These are phyloP conservation scores for Malassezia furfur DNA, from an alignment of 1,284 basidiomycete genomes.

Conservation along the genomic window DNA sequence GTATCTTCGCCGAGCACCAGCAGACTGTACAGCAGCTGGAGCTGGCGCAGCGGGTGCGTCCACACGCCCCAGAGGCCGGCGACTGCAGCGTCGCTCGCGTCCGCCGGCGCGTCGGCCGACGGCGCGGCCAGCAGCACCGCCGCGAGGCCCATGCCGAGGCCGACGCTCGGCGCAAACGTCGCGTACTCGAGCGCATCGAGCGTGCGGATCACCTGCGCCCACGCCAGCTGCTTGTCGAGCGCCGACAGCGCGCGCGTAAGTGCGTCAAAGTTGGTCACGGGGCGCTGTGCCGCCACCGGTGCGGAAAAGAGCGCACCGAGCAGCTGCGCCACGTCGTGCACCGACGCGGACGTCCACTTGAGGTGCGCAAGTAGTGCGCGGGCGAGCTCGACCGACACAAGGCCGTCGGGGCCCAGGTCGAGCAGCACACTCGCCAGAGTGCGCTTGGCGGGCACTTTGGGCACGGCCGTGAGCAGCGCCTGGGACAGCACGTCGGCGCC, in stretches of 20 bases:
- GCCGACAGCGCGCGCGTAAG: slow-evolving; percentile 20
- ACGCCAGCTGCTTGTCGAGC: slow-evolving; percentile 22
- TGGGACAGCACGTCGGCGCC: slow-evolving; percentile 3
- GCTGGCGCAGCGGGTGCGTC: slow-evolving; percentile 74
- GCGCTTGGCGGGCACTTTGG: background rate
- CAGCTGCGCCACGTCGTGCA: slow-evolving; percentile 32
- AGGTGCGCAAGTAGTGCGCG: slow-evolving; percentile 31
- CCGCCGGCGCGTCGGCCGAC: background rate
- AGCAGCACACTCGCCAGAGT: slow-evolving; percentile 19
- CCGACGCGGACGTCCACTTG: slow-evolving; percentile 23
- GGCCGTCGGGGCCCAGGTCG: slow-evolving; percentile 30
- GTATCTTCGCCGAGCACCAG: slow-evolving; percentile 66
- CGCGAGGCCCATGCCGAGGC: slow-evolving; percentile 25
- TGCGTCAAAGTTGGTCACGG: slow-evolving; percentile 24
- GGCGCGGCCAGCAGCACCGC: slow-evolving; percentile 46
- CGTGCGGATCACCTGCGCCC: slow-evolving; percentile 48
- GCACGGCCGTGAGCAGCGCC: background rate
- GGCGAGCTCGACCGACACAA: slow-evolving; percentile 25
- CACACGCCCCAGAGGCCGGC: slow-evolving; percentile 53
- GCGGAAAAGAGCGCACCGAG: slow-evolving; percentile 33
- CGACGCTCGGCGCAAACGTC: slow-evolving; percentile 48
- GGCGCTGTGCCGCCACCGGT: slow-evolving; percentile 22
- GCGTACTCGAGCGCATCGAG: slow-evolving; percentile 50
- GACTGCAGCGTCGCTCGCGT: slow-evolving; percentile 49
- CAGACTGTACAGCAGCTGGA: slow-evolving; percentile 75